Evolutionary conservation across 768 basidiomycete species (phyloP), one percentile per base, ranked within the genome.

Genomic region (Boletus pseudo-olivaceus): DNA sequence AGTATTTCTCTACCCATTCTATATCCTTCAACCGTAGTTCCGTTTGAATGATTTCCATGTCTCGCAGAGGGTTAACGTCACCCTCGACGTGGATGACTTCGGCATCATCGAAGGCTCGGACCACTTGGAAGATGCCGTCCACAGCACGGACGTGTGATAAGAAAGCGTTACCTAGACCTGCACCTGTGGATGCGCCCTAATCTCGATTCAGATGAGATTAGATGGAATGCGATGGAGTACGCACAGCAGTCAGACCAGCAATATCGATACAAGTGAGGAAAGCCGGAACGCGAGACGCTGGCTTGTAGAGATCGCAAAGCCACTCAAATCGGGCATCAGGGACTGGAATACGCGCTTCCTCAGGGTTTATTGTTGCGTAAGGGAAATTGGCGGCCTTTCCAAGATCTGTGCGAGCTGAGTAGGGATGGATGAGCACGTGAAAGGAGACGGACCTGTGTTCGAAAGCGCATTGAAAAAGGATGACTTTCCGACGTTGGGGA

Each of bases 61-160:
- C 97, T 55, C 97, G 88, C 37, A 90, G 58, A 11, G 97, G 97
- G 72, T 98, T 81, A 53, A 99, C 94, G 63, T 98, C 97, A 41
- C 97, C 97, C 74, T 98, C 97, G 58, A 98, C 96, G 72, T 99
- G 97, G 62, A 89, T 98, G 69, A 99, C 94, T 64, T 99, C 97
- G n/a, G 94, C 88, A 65, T 99, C 97, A 66, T 98, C 97, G 69
- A 99, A 99, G 6, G 96, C 94, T 48, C 97, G 90, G 53, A 98
- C 86, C 58, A 98, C 87, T 70, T 98, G 97, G 80, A 98, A 99
- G 66, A 99, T 99, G 64, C 97, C 97, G 68, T 99, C 97, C 56
- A 98, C 96, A 10, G 97, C 92, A 53, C 97, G 89, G 40, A 99
- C 95, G 69, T 98, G 93, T 11, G 94, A 95, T 70, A 99, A 76